A percentile compares a stretch with the other conserved stretches of the same genome.
Evolutionary conservation across 2,329 filamentous ascomycete genomes (phyloP).

Genomic region (Cladosporium sp.): DNA sequence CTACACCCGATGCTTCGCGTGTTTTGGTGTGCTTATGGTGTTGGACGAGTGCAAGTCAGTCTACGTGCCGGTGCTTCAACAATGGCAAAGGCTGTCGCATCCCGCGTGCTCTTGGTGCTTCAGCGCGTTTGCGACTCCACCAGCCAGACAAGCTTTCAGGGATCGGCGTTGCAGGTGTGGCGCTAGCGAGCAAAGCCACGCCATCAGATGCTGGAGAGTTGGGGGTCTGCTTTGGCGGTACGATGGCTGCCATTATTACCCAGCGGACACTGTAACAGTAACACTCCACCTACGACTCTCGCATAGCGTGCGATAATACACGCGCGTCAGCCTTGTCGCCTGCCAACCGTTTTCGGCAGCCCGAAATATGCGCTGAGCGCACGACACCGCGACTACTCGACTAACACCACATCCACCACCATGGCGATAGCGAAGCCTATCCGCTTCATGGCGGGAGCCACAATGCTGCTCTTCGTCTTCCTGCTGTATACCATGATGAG

Average conservation of each 20-base stretch:
- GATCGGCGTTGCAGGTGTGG: neutral
- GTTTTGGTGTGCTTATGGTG: neutral
- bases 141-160: slow-evolving; percentile 9
- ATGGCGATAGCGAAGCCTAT: slow-evolving; percentile 88
- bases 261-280: neutral
- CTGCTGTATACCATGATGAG: slow-evolving; percentile 70
- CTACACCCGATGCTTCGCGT: too few relatives aligned
- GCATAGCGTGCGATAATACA: neutral
- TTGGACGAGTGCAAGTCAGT: neutral
- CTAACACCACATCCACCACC: slow-evolving; percentile 24
- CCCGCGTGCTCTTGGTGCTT: neutral
- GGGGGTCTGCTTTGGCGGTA: neutral
- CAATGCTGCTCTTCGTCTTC: slow-evolving; percentile 70
- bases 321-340: neutral
- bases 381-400: neutral
- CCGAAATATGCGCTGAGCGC: slow-evolving; percentile 11
- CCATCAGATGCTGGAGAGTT: neutral
- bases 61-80: too few relatives aligned
- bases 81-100: neutral
- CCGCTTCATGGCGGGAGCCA: slow-evolving; percentile 69
- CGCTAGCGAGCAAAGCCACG: neutral
- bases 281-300: neutral
- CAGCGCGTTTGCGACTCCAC: neutral
- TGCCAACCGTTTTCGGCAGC: neutral
- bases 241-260: neutral